Base-by-base conservation (phyloP, 345 rosid species). In the Citrus hindsii region DNA sequence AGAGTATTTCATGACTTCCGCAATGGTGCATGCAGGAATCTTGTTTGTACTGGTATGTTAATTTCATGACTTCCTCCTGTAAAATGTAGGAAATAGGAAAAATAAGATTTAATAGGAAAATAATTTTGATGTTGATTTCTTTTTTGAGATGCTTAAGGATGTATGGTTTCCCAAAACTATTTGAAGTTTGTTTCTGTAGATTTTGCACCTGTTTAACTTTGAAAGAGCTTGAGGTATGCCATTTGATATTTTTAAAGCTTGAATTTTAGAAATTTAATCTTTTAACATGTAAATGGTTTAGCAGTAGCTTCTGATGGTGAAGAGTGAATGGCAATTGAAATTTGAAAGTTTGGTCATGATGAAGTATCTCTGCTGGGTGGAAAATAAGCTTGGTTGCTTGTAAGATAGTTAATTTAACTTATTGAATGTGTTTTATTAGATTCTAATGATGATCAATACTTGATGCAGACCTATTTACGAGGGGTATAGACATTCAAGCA, bases 1-100 rank as follows among this genome's bases (percentile, higher is more conserved):
- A 90, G 99, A 89, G 99, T 97, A 30, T 97, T 97, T 86, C 99
- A 97, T 69, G 98, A 97, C 76, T 97, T 97, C 88, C 99, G 99
- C 81, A 97, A 97, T 84, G 99, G 99, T 76, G 99, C 99, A 84
- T 97, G 99, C 87, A 90, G 99, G 87, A 97, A 97, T 85, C 98
- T 97, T 83, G 99, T 97, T 83, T 97, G 99, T 76, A 97, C 99
- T 71, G 99, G 99, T 97, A 88, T 79, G 85, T 69, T 76, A 72
- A 46, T 7, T 51, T 51, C 56, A 4, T 53, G 58, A 53, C 7
- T 1, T 53, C 16, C 69, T 5, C 7, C 24, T 4, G 3, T 64
- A n/a, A 53, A 28, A 22, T 22, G 22, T 1, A n/a, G 4, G 7
- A 9, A 16, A 37, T 14, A 37, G 8, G 28, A 1, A 21, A 22